phyloP scores from a whole-genome alignment of 1,284 basidiomycete species.

The Leccinum solheimii region DNA sequence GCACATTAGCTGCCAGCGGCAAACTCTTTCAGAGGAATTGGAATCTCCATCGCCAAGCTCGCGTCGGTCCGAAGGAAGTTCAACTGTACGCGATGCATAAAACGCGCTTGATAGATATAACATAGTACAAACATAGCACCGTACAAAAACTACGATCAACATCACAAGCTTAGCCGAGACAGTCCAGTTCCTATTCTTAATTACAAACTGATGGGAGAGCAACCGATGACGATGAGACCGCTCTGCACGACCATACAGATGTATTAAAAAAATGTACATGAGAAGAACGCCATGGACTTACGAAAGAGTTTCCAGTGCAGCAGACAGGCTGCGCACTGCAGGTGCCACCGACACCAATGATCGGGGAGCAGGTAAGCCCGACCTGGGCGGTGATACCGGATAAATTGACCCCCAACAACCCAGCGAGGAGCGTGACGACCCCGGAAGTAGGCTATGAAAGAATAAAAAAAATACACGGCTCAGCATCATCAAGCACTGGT shows the following conservation, averaged over 20 bases:
- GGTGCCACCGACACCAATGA: background rate
- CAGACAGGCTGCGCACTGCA: slow-evolving; percentile 22
- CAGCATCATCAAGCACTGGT: background rate
- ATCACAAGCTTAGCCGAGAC: background rate
- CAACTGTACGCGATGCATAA: background rate
- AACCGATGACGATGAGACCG: slow-evolving; percentile 13
- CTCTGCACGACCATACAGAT: background rate
- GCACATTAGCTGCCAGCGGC: no score
- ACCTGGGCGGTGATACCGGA: background rate
- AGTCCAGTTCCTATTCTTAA: background rate
- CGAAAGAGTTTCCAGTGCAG: slow-evolving; percentile 16
- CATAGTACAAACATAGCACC: background rate
- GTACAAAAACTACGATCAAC: background rate
- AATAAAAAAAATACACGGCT: background rate
- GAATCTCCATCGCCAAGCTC: background rate
- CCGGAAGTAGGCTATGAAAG: slow-evolving; percentile 2
- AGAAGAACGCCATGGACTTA: slow-evolving; percentile 9
- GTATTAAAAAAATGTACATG: background rate
- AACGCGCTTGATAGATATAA: background rate
- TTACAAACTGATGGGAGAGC: slow-evolving; percentile 9
- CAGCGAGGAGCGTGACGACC: background rate
- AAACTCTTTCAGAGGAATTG: background rate
- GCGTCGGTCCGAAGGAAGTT: background rate
- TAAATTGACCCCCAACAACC: background rate
- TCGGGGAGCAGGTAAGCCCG: slow-evolving; percentile 15